A percentile compares a stretch with the other conserved stretches of the same genome.
Evolutionary conservation across 768 basidiomycete species (phyloP).

Genomic region (Hygrophoropsis aurantiaca): DNA sequence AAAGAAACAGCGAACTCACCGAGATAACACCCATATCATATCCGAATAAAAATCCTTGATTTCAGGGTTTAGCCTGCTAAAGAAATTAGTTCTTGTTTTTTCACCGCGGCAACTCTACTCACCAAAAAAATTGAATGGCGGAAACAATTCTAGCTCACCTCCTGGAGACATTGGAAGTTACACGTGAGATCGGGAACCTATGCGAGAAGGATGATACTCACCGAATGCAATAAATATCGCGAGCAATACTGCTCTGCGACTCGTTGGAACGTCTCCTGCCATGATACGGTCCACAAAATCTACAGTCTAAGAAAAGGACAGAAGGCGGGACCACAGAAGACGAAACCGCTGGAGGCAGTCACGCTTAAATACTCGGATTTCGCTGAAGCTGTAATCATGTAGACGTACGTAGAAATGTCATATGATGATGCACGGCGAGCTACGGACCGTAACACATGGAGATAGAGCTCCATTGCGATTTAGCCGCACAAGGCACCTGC

Average conservation of each 20-base stretch:
- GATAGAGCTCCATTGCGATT: background rate
- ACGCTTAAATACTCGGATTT: slow-evolving; percentile 11
- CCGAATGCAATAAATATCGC: slow-evolving; percentile 76
- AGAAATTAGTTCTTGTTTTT: background rate
- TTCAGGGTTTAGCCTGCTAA: background rate
- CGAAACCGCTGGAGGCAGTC: background rate
- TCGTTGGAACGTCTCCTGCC: slow-evolving; percentile 54
- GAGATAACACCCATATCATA: slow-evolving; percentile 81
- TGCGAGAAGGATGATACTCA: slow-evolving; percentile 27
- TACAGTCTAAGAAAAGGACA: slow-evolving; percentile 1
- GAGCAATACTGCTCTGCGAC: slow-evolving; percentile 59
- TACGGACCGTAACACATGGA: slow-evolving; percentile 7
- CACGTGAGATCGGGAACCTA: background rate
- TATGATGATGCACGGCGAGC: slow-evolving; percentile 10
- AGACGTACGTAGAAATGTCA: slow-evolving; percentile 9
- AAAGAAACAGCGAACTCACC: slow-evolving; percentile 32
- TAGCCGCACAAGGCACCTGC: background rate
- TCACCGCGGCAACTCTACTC: background rate
- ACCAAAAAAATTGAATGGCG: background rate
- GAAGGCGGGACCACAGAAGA: background rate
- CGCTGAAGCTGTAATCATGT: background rate
- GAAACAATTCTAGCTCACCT: slow-evolving; percentile 12
- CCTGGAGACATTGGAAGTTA: slow-evolving; percentile 10
- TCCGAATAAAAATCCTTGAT: slow-evolving; percentile 63
- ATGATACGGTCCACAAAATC: slow-evolving; percentile 8